Evolutionary conservation across 169 alveolate species (phyloP).

Genomic region (Eimeria necatrix): DNA sequence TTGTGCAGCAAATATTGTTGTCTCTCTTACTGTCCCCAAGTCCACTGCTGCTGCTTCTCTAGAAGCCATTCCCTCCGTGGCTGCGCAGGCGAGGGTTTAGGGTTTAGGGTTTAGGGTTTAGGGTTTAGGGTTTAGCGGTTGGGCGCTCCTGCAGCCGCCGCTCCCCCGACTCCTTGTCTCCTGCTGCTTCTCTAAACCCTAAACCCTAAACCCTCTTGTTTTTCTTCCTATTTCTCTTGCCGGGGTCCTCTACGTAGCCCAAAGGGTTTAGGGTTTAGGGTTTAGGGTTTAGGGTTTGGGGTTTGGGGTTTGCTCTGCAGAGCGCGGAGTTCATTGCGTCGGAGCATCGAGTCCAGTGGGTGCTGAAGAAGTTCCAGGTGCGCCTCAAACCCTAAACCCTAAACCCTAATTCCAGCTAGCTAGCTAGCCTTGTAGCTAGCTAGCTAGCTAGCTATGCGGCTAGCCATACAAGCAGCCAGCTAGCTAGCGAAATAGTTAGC

Average conservation of each 20-base stretch:
- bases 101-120: background rate
- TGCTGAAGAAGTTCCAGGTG: conserved; percentile 94
- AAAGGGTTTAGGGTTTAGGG: conserved; percentile 21
- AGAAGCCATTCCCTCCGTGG: conserved; percentile 84
- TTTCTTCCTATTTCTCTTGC: conserved; percentile 39
- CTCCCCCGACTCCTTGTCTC: background rate
- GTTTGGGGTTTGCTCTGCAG: conserved; percentile 2
- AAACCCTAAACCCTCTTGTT: background rate
- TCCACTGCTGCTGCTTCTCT: conserved; percentile 84
- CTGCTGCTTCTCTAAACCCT: too few relatives aligned
- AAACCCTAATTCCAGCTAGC: too few relatives aligned
- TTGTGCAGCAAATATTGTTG: conserved; percentile 90
- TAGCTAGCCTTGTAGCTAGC: too few relatives aligned
- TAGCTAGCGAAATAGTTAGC: conserved; percentile 50
- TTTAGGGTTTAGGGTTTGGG: conserved; percentile 9
- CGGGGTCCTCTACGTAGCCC: background rate
- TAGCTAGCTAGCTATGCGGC: background rate
- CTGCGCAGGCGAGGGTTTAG: conserved; percentile 83
- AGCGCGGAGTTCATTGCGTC: conserved; percentile 89
- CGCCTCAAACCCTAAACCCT: too few relatives aligned
- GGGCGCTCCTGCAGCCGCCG: background rate
- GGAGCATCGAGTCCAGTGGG: conserved; percentile 93
- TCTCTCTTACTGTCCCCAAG: conserved; percentile 92
- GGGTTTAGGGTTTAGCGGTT: background rate
- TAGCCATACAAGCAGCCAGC: conserved; percentile 46